Conservation (phyloP, 129 eudicot genomes). For the Solidago caesia region DNA sequence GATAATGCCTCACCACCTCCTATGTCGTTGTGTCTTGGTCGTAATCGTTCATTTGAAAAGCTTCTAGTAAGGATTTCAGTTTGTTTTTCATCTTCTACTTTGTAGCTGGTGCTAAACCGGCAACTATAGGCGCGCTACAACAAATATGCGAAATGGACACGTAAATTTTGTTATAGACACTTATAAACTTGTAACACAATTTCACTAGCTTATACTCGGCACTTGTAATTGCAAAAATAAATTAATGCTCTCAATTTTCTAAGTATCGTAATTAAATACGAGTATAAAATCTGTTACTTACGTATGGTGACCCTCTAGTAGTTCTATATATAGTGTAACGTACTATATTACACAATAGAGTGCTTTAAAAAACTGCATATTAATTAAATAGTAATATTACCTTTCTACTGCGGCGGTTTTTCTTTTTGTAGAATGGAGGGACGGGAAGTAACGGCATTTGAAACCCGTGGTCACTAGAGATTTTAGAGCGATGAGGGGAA, state of each 20-base stretch:
- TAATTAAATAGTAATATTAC: not conserved
- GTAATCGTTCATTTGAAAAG: conserved; percentile 33
- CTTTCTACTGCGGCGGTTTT: not conserved
- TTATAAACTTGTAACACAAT: not conserved
- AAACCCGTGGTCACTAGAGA: conserved; percentile 14
- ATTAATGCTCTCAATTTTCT: too few relatives aligned
- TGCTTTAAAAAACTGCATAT: too few relatives aligned
- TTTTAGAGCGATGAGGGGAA: conserved; percentile 43
- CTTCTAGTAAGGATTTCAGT: conserved; percentile 41
- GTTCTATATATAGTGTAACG: too few relatives aligned
- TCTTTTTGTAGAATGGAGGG: not conserved
- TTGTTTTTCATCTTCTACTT: conserved; percentile 16
- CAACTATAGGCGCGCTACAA: not conserved
- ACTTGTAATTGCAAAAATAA: too few relatives aligned
- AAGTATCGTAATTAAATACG: too few relatives aligned
- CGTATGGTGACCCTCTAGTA: too few relatives aligned
- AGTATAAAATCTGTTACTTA: too few relatives aligned
- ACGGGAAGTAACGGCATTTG: not conserved
- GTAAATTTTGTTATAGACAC: too few relatives aligned
- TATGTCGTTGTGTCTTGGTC: not conserved
- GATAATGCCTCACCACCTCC: not conserved
- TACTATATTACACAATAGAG: too few relatives aligned
- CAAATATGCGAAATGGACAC: not conserved
- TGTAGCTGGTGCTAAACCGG: conserved; percentile 35
- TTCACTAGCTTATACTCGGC: too few relatives aligned